A percentile compares a stretch with the other conserved stretches of the same genome.
Evolutionary conservation across 345 rosid genomes (phyloP).

Genomic region (Gossypium rotundifolium): DNA sequence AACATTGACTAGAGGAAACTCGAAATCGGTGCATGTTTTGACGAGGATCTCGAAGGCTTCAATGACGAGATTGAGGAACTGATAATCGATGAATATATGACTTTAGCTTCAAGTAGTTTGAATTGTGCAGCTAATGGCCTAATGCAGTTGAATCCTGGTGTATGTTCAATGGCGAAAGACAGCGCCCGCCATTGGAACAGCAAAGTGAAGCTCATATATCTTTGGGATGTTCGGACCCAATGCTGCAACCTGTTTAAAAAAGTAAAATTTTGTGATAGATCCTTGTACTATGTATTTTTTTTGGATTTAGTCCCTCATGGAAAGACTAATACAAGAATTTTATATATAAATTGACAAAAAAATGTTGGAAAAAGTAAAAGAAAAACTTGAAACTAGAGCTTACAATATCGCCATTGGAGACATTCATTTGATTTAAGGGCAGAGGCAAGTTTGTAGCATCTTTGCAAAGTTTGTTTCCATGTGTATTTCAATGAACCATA

Average conservation of each 20-base stretch:
- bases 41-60: background rate
- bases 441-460: background rate
- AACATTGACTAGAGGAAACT: background rate
- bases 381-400: background rate
- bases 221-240: background rate
- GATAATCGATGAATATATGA: background rate
- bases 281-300: no score
- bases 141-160: background rate
- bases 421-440: background rate
- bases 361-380: background rate
- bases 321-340: no score
- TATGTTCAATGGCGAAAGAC: background rate
- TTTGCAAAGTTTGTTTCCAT: background rate
- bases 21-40: background rate
- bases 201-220: slow-evolving; percentile 1
- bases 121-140: background rate
- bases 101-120: background rate
- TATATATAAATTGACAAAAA: no score
- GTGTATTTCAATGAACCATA: background rate
- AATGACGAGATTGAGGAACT: background rate
- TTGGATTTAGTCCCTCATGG: no score
- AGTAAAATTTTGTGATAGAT: no score
- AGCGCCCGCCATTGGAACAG: background rate
- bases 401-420: background rate
- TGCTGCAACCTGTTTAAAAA: slow-evolving; percentile 1